Base-by-base conservation (phyloP, 2,329 filamentous ascomycete genomes). In the Lecanoromycetidae sp. region DNA sequence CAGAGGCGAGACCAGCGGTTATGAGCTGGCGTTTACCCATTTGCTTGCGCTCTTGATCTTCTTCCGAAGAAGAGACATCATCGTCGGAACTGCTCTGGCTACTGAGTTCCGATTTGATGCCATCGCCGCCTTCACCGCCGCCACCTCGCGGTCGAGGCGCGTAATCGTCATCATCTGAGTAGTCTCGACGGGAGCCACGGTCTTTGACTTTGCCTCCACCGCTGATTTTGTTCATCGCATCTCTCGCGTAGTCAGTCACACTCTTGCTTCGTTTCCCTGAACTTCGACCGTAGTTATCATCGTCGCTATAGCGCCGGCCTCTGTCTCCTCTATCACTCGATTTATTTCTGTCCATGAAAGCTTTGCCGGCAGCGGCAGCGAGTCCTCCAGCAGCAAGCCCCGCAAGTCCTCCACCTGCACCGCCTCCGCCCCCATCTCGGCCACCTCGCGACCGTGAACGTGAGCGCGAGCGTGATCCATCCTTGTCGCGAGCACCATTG, bases 391-490 rank as follows among this genome's bases (percentile, higher is more conserved):
- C 61, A 34, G 66, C 68, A 30, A 70, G 53, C 29, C 66, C 60
- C 43, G 64, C 65, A n/a, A 68, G 40, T 42, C 63, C 63, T 19
- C 62, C 63, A 30, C 67, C 64, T 19, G 69, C 66, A 26, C 73
- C 68, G 15, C 65, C 66, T 44, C 60, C 61, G 26, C 53, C 54
- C 30, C 59, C 58, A 43, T 53, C 59, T 37, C 58, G 57, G 37
- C 58, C 58, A 47, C 55, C 60, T 43, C 75, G 72, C 38, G 62
- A 65, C 50, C 64, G 58, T 7, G 77, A 80, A 17, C 76, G 72
- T 2, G 82, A 85, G 41, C 81, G 75, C 23, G 83, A 86, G 37
- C 79, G 78, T 54, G 82, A 86, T 38, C 81, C 74, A 25, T 47
- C 44, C 27, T 50, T 46, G 23, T 51, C 38, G 9, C 52, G 48